A percentile compares a stretch with the other conserved stretches of the same genome.
Conservation (phyloP, 2,329 filamentous ascomycete genomes). For the Pseudodiploospora longispora region DNA sequence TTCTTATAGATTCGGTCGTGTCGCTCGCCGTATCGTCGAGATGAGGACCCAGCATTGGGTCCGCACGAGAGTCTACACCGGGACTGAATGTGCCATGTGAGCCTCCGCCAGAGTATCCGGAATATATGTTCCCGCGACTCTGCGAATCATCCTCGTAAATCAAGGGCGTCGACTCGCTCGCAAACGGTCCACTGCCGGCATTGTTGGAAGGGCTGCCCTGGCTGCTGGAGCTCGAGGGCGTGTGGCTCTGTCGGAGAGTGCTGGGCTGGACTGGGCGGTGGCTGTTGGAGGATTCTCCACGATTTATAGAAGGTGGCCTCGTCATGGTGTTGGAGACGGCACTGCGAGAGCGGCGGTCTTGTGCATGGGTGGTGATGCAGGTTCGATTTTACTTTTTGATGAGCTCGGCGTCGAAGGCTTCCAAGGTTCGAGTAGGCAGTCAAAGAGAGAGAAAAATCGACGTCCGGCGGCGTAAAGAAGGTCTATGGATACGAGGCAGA, state of each 20-base stretch:
- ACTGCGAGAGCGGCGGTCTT: too few relatives aligned
- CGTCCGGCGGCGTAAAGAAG: too few relatives aligned
- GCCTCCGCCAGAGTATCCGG: conserved; percentile 43
- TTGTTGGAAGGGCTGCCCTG: conserved; percentile 8
- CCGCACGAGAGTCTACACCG: conserved; percentile 43
- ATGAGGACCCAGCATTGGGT: conserved; percentile 19
- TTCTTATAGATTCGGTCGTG: conserved; percentile 23
- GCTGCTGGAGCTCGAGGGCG: conserved; percentile 17
- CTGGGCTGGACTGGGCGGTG: conserved; percentile 37
- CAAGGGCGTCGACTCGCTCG: conserved; percentile 45
- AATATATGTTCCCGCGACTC: conserved; percentile 16
- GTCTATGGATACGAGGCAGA: too few relatives aligned
- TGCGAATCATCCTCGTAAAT: conserved; percentile 19
- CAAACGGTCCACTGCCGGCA: conserved; percentile 9
- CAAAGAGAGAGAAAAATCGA: too few relatives aligned
- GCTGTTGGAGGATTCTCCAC: conserved; percentile 22
- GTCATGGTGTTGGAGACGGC: conserved; percentile 14
- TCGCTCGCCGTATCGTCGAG: conserved; percentile 14
- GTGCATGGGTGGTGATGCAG: too few relatives aligned
- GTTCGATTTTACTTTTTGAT: too few relatives aligned
- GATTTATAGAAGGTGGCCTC: conserved; percentile 14
- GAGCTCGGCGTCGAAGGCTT: too few relatives aligned
- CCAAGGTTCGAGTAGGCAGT: too few relatives aligned
- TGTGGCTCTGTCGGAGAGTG: conserved; percentile 38
- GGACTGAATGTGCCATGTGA: conserved; percentile 73